Evolutionary conservation across 192 early-diverging fungal species (phyloP).

Genomic region (Fimicolochytrium jonesii): DNA sequence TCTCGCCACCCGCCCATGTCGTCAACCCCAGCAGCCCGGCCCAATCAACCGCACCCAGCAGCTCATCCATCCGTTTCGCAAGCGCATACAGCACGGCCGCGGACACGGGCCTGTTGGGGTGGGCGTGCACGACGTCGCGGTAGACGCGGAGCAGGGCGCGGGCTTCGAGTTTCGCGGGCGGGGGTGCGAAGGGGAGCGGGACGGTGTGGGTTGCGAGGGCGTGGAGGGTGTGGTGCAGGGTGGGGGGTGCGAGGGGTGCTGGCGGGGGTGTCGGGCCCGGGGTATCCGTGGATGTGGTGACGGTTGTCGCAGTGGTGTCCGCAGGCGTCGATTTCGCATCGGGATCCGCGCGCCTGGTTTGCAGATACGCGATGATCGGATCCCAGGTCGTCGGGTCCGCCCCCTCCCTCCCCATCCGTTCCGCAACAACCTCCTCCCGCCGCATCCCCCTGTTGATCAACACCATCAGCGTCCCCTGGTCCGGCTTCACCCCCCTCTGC

Average conservation of each 20-base stretch:
- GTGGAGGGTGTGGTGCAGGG: neutral
- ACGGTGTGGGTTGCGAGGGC: neutral
- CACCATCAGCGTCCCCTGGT: neutral
- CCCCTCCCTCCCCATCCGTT: neutral
- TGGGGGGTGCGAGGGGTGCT: neutral
- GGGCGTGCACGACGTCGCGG: neutral
- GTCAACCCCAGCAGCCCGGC: neutral
- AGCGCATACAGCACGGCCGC: neutral
- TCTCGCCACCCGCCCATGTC: no score
- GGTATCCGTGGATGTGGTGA: neutral
- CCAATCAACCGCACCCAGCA: neutral
- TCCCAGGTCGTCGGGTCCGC: neutral
- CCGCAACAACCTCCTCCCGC: neutral
- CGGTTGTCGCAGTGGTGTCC: neutral
- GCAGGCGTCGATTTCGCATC: neutral
- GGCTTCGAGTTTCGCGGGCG: neutral
- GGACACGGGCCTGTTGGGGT: neutral
- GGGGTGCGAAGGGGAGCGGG: neutral
- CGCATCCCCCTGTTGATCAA: neutral
- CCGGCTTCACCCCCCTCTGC: neutral
- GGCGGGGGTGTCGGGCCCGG: neutral
- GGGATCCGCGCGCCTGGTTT: neutral
- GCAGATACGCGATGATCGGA: neutral
- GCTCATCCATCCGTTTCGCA: neutral
- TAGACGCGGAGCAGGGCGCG: neutral